These are phyloP conservation scores for Polyporus tsugae DNA, from an alignment of 1,284 basidiomycete genomes.

Conservation along the genomic window DNA sequence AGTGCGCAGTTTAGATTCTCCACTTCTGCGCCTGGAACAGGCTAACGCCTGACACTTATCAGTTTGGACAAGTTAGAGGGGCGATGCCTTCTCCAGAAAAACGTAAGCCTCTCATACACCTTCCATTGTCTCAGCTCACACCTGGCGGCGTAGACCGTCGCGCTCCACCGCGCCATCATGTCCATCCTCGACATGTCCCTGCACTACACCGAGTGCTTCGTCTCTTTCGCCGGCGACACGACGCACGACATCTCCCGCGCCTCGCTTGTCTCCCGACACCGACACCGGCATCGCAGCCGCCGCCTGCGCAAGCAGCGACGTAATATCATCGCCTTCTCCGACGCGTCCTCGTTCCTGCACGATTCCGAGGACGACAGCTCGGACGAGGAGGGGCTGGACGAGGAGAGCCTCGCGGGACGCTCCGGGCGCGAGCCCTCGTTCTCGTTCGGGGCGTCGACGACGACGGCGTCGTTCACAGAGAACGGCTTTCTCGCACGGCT, in stretches of 20 bases:
- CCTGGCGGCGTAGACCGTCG: conserved; percentile 56
- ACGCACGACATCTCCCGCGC: conserved; percentile 67
- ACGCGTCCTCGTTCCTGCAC: conserved; percentile 46
- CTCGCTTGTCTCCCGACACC: conserved; percentile 47
- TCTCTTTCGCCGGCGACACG: conserved; percentile 64
- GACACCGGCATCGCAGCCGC: conserved; percentile 59
- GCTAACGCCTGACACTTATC: neutral
- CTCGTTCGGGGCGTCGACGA: conserved; percentile 48
- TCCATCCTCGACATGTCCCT: conserved; percentile 79
- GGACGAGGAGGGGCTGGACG: conserved; percentile 47
- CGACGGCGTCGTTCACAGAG: conserved; percentile 46
- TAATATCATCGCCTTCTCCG: conserved; percentile 66
- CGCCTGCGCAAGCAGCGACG: conserved; percentile 58
- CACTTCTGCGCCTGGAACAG: neutral
- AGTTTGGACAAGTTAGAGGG: conserved; percentile 71
- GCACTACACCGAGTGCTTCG: conserved; percentile 70
- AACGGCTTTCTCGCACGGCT: conserved; percentile 58
- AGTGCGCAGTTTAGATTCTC: conserved; percentile 57
- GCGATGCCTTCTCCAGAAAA: conserved; percentile 71
- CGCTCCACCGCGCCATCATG: conserved; percentile 69
- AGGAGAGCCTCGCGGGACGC: conserved; percentile 35
- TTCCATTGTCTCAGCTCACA: neutral
- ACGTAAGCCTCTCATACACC: conserved; percentile 53
- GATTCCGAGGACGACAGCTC: conserved; percentile 43
- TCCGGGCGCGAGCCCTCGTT: conserved; percentile 51